phyloP scores from a whole-genome alignment of 208 protist species.

The Acanthamoeba pearcei region DNA sequence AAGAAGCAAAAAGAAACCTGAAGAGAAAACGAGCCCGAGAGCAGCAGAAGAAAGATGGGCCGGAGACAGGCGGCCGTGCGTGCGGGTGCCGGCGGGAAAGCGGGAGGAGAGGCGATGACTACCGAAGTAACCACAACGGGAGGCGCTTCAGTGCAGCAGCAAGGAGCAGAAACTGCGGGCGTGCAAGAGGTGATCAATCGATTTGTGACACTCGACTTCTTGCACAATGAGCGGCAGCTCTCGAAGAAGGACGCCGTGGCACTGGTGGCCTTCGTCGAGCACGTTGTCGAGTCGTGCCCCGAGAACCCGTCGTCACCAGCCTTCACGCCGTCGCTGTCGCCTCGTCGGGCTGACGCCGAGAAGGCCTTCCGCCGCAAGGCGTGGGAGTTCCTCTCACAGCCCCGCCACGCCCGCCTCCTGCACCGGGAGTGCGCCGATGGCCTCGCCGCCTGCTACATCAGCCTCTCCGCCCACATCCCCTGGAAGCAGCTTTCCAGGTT shows the following conservation, averaged over 20 bases:
- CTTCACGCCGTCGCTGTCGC: background rate
- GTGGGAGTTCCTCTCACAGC: conserved; percentile 14
- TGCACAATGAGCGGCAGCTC: conserved; percentile 10
- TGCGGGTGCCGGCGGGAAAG: background rate
- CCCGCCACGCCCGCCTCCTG: background rate
- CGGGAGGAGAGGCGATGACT: background rate
- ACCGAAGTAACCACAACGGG: background rate
- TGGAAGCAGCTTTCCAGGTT: conserved; percentile 18
- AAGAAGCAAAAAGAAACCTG: background rate
- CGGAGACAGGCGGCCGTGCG: background rate
- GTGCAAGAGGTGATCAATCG: conserved; percentile 21
- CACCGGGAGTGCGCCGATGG: background rate
- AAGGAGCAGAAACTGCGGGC: background rate
- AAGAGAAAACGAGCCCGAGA: background rate
- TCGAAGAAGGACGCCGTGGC: background rate
- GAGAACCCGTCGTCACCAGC: background rate
- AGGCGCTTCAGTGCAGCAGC: no score
- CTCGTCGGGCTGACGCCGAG: background rate
- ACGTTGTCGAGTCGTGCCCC: background rate
- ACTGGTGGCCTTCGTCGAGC: conserved; percentile 9
- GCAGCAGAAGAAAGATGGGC: background rate
- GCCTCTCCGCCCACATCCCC: conserved; percentile 22
- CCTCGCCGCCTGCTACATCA: conserved; percentile 40
- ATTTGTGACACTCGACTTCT: background rate
- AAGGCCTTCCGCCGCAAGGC: background rate